A percentile compares a stretch with the other conserved stretches of the same genome.
These are phyloP conservation scores for Scutellaria minor DNA, from an alignment of 257 asterid species.

Conservation along the genomic window DNA sequence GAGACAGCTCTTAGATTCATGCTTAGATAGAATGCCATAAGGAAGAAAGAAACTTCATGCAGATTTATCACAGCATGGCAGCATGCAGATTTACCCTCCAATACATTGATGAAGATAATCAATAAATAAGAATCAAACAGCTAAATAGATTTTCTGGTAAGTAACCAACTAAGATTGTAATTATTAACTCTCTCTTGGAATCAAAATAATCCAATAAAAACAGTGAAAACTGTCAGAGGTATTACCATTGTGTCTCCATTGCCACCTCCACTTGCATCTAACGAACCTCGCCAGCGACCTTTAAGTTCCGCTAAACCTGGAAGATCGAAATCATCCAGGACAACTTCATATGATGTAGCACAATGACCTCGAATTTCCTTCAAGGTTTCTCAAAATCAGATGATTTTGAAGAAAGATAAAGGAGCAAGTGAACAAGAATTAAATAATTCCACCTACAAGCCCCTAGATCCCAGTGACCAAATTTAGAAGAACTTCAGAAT, in stretches of 20 bases:
- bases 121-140: constrained; percentile 27
- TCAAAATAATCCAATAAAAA: constrained; percentile 30
- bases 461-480: constrained; percentile 17
- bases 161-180: constrained; percentile 21
- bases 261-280: constrained; percentile 99
- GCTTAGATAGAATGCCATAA: constrained; percentile 18
- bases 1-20: constrained; percentile 7
- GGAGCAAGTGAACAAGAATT: constrained; percentile 11
- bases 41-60: constrained; percentile 28
- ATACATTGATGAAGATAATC: constrained; percentile 25
- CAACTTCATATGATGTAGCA: constrained; percentile 77
- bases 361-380: constrained; percentile 90
- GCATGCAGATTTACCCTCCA: constrained; percentile 28
- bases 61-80: background rate
- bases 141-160: constrained; percentile 6
- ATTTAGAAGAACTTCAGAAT: constrained; percentile 13
- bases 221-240: constrained; percentile 29
- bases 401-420: constrained; percentile 28
- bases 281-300: constrained; percentile 92
- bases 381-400: constrained; percentile 35
- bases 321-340: constrained; percentile 82
- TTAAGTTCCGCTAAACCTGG: constrained; percentile 98
- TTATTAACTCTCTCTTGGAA: constrained; percentile 18
- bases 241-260: constrained; percentile 95
- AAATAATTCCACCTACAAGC: constrained; percentile 26